Base-by-base conservation (phyloP, 345 rosid genomes). In the Toxicodendron radicans region DNA sequence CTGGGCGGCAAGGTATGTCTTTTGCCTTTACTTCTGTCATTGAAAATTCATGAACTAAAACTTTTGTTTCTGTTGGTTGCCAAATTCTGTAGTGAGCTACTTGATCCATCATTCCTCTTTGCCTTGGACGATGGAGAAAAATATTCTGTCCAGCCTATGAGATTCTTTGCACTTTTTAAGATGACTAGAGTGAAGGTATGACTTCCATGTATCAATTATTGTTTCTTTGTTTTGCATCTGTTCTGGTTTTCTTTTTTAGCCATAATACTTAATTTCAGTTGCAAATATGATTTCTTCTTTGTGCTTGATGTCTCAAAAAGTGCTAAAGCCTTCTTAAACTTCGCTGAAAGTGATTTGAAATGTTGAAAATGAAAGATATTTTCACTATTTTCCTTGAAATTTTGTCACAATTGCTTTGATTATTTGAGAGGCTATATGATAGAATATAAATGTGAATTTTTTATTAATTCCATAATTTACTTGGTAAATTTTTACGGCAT, bases 51-150 rank as follows among this genome's bases (percentile, higher is more conserved):
- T 63, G 66, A 80, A 21, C 77, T 78, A 57, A 73, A 78, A 32
- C 82, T 51, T 76, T 67, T 75, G 20, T 67, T 33, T 67, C 32
- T 70, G 33, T 70, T 68, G 64, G 46, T 78, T 77, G 77, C 70
- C 67, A 32, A 79, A 81, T 75, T 81, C 56, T 79, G 79, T 71
- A 95, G 99, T 66, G 93, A 93, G 80, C 85, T 95, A 73, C 98
- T 95, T 75, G 99, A 93, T 88, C 95, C 99, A 72, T 91, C 99
- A 59, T 95, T 95, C 83, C 93, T 95, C 71, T 95, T 93, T 84
- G 89, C 96, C 73, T 80, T 86, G 91, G 99, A 95, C 84, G 86
- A 87, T 86, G 95, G 96, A 79, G 98, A 91, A 79, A 95, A 84
- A 79, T 90, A 86, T 79, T 87, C 87, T 52, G 80, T 93, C 79